A percentile compares a stretch with the other conserved stretches of the same genome.
Conservation (phyloP, 2,329 filamentous ascomycete genomes). For the Coniochaeta sp. region DNA sequence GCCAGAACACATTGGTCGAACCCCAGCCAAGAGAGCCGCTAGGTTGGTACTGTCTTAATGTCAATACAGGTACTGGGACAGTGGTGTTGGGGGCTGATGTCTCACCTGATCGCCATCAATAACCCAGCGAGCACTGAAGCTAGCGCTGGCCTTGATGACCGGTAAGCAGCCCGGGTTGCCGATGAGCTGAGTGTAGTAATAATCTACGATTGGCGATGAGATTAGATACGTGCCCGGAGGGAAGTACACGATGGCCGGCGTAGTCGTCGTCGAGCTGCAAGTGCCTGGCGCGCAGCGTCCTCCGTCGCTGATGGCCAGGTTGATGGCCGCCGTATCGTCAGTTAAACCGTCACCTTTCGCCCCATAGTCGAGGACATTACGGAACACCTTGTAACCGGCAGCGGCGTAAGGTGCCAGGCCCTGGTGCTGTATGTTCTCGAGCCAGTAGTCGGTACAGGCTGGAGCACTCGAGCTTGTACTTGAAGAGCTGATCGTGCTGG, state of each 20-base stretch:
- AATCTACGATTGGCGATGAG: conserved; percentile 59
- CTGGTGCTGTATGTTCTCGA: conserved; percentile 16
- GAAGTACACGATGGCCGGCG: conserved; percentile 23
- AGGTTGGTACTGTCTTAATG: conserved; percentile 21
- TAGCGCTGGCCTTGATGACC: conserved; percentile 41
- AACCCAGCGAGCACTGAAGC: conserved; percentile 36
- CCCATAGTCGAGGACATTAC: conserved; percentile 17
- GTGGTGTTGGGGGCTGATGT: conserved; percentile 1
- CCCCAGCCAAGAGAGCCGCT: conserved; percentile 33
- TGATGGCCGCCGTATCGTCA: conserved; percentile 18
- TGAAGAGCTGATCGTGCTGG: neutral
- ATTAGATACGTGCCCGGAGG: conserved; percentile 57
- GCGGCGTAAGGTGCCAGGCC: conserved; percentile 15
- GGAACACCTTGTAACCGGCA: conserved; percentile 16
- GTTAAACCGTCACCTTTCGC: conserved; percentile 15
- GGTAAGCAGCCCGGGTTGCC: conserved; percentile 57
- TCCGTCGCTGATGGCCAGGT: conserved; percentile 15
- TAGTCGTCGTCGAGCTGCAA: conserved; percentile 15
- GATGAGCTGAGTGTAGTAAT: conserved; percentile 72
- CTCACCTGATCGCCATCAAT: conserved; percentile 33
- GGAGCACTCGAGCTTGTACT: conserved; percentile 2
- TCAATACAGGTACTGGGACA: neutral
- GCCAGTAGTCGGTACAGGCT: conserved; percentile 17
- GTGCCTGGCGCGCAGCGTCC: conserved; percentile 14
- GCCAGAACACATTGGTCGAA: conserved; percentile 52